phyloP scores from a whole-genome alignment of 805 yeast genomes.

The Kurtzmaniella cleridarum region DNA sequence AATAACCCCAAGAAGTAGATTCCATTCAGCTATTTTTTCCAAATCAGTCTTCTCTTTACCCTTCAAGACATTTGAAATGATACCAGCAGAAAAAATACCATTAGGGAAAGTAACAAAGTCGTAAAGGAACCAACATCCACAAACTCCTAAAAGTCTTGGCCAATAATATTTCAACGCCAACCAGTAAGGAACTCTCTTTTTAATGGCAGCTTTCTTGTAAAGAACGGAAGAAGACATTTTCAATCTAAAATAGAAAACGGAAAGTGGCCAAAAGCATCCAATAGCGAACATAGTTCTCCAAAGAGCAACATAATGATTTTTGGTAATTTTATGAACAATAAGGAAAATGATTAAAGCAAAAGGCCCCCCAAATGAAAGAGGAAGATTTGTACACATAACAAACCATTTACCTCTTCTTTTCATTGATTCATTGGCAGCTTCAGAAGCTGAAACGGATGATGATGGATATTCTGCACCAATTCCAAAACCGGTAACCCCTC shows the following conservation, averaged over 20 bases:
- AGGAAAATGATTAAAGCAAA: conserved; percentile 62
- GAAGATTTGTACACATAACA: conserved; percentile 65
- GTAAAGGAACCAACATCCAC: conserved; percentile 74
- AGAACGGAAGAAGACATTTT: conserved; percentile 63
- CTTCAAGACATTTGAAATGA: conserved; percentile 47
- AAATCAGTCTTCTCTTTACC: conserved; percentile 30
- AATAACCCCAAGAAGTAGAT: conserved; percentile 55
- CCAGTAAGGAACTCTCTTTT: conserved; percentile 45
- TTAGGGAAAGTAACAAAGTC: conserved; percentile 81
- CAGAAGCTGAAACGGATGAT: conserved; percentile 62
- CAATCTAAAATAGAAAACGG: conserved; percentile 66
- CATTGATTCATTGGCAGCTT: conserved; percentile 66
- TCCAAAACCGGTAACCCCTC: conserved; percentile 77
- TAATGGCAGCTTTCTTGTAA: conserved; percentile 61
- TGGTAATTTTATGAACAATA: conserved; percentile 58
- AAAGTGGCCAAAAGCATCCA: conserved; percentile 63
- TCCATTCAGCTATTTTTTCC: conserved; percentile 68
- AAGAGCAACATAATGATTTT: conserved; percentile 41
- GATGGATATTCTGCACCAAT: conserved; percentile 76
- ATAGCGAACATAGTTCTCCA: conserved; percentile 70
- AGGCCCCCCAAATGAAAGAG: conserved; percentile 75
- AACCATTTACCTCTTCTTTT: conserved; percentile 62
- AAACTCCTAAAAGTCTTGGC: conserved; percentile 62
- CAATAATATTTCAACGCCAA: conserved; percentile 63
- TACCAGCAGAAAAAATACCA: conserved; percentile 59